A percentile compares a stretch with the other conserved stretches of the same genome.
These are phyloP conservation scores for Cucurbita argyrosperma DNA, from an alignment of 306 rosid species.

Conservation along the genomic window DNA sequence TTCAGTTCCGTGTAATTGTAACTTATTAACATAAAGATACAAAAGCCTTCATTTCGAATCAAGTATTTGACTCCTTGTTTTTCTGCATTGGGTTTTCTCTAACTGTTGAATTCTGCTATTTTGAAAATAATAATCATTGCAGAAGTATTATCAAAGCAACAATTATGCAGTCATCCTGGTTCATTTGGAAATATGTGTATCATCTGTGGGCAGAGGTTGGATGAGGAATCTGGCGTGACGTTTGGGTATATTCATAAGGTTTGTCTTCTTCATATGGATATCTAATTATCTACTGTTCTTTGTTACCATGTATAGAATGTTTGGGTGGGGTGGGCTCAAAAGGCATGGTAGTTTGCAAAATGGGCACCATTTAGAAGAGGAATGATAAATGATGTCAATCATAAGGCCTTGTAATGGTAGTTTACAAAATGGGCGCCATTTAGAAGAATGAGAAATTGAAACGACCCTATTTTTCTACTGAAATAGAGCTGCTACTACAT, in stretches of 20 bases:
- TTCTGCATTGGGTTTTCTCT: background rate
- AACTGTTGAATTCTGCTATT: background rate
- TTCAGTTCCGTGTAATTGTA: background rate
- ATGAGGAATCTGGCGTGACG: constrained; percentile 56
- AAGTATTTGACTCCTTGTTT: background rate
- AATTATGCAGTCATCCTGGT: constrained; percentile 58
- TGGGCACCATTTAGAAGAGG: background rate
- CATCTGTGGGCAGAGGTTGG: constrained; percentile 56
- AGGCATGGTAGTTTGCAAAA: background rate
- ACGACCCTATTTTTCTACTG: too few relatives aligned
- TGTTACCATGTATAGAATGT: background rate
- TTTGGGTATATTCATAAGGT: constrained; percentile 84
- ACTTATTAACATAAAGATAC: background rate
- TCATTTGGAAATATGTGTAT: constrained; percentile 66
- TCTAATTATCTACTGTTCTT: background rate
- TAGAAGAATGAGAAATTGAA: too few relatives aligned
- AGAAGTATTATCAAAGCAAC: constrained; percentile 30
- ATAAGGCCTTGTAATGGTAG: too few relatives aligned
- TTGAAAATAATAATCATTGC: constrained; percentile 6
- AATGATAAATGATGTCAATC: background rate
- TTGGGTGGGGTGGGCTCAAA: background rate
- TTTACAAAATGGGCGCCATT: too few relatives aligned
- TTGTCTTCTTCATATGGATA: constrained; percentile 2
- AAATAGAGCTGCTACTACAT: too few relatives aligned
- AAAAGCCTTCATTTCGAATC: background rate